phyloP scores from a whole-genome alignment of 1,139 yeast genomes.

The Pichia sp. region DNA sequence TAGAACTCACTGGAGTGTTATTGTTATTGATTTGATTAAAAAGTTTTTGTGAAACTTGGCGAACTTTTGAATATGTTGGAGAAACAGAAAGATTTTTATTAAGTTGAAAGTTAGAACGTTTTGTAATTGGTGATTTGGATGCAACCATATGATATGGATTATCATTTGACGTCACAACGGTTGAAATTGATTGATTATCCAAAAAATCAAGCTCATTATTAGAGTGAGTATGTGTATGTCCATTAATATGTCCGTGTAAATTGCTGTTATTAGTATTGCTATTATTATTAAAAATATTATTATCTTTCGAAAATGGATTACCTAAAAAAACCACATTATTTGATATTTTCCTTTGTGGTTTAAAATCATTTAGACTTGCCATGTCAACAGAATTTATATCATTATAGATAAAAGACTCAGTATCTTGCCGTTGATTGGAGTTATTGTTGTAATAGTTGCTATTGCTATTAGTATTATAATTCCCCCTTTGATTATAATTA shows the following conservation, averaged over 20 bases:
- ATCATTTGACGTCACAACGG: slow-evolving; percentile 9
- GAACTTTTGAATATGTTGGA: slow-evolving; percentile 13
- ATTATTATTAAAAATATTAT: neutral
- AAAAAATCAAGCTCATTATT: slow-evolving; percentile 13
- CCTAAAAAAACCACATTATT: slow-evolving; percentile 1
- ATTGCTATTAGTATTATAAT: neutral
- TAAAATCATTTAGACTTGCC: slow-evolving; percentile 6
- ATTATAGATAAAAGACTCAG: slow-evolving; percentile 26
- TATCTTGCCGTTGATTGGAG: slow-evolving; percentile 9
- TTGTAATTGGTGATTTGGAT: slow-evolving; percentile 9
- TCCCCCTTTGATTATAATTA: neutral
- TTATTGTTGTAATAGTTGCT: neutral
- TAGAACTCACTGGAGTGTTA: neutral
- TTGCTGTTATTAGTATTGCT: neutral
- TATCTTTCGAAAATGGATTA: slow-evolving; percentile 6
- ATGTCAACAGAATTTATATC: slow-evolving; percentile 16
- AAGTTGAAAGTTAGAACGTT: slow-evolving; percentile 3
- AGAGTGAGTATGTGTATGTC: neutral
- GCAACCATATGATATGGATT: neutral
- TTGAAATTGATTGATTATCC: slow-evolving; percentile 12
- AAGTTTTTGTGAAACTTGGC: slow-evolving; percentile 14
- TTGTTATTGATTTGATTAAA: slow-evolving; percentile 2
- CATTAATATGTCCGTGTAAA: neutral
- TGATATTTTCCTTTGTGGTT: slow-evolving; percentile 4
- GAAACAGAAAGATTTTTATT: slow-evolving; percentile 3